Base-by-base conservation (phyloP, 257 asterid species). In the Solanum tarapatanum region DNA sequence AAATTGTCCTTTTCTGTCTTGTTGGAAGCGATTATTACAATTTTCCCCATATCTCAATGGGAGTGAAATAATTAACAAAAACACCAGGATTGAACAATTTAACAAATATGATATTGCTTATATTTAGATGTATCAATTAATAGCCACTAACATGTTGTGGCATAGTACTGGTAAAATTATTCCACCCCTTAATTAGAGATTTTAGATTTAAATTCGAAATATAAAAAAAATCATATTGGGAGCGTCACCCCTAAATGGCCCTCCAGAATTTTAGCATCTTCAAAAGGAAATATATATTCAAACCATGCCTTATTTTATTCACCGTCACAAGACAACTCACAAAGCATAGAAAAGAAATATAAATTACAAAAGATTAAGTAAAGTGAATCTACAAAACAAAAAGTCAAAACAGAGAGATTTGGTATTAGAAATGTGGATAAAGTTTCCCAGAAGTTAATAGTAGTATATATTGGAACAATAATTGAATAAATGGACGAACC, bases 171-270 rank as follows among this genome's bases (percentile, higher is more conserved):
- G 1, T 48, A 48, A 48, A 55, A 17, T 6, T 2, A 0, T 17
- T 6, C 1, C 62, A 55, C 1, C 0, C 0, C 4, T 17, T 55
- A 55, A 55, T 55, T 51, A 51, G 1, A 51, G 10, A 17, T 51
- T 17, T 48, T 17, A 17, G 1, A 55, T 55, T 55, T 2, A 2
- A 17, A 2, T 6, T 55, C 0, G 4, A 0, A 2, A 55, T 17
- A 55, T 55, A 10, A 17, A 17, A 17, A 45, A 55, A 0, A 55
- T 6, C 1, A 55, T 55, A 55, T 17, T 55, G 2, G 0, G 1
- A 55, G n/a, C 4, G 0, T 17, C 4, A 51, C n/a, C 8, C 0
- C 23, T 51, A 17, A 51, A 51, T 51, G 3, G 0, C 23, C 62
- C 62, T 51, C 41, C 23, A 69, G 1, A 69, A 69, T 69, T 28